Evolutionary conservation across 805 yeast species (phyloP), one percentile per base, ranked within the genome.

Genomic region (Zygosaccharomyces gambellarensis): DNA sequence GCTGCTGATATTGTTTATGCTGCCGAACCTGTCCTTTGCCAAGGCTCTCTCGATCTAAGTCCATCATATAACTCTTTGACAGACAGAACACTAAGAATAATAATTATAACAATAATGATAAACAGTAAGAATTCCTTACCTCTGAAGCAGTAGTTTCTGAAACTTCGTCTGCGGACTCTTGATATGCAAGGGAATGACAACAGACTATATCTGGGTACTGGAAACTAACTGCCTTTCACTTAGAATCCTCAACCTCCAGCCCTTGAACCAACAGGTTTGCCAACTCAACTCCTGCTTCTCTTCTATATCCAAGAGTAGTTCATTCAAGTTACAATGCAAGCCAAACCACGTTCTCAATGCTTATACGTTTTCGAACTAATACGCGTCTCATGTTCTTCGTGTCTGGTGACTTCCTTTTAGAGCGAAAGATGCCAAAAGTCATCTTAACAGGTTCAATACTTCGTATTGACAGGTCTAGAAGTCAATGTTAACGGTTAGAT

Each of bases 101-200:
- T 25, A 8, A 8, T 25, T 6, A 8, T 25, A 25, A 25, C 2
- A 25, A 25, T 8, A 25, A 25, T 8, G 9, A 8, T 25, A 25
- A 25, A 25, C 9, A 25, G 28, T 25, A 25, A 30, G 34, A 34
- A 9, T 21, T 34, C 12, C 22, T 34, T 14, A 34, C 38, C 19
- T 30, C 36, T 30, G 19, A 42, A 25, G 28, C 28, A 6, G 28
- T 23, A 30, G 28, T 21, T 29, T 21, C 21, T 12, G 30, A 42
- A 42, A 30, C 36, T 40, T 42, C 45, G 36, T 17, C 45, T 42
- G 36, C 30, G 36, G 36, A 42, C 17, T 34, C 36, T 34, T 23
- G 12, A 25, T 29, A 30, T 30, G 45, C 28, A 42, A 30, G 25
- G 36, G 50, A 47, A 42, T 42, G 46, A 42, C 46, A 47, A 41